Base-by-base conservation (phyloP, 352 stramenopile genomes). In the Globisporangium middletonii region DNA sequence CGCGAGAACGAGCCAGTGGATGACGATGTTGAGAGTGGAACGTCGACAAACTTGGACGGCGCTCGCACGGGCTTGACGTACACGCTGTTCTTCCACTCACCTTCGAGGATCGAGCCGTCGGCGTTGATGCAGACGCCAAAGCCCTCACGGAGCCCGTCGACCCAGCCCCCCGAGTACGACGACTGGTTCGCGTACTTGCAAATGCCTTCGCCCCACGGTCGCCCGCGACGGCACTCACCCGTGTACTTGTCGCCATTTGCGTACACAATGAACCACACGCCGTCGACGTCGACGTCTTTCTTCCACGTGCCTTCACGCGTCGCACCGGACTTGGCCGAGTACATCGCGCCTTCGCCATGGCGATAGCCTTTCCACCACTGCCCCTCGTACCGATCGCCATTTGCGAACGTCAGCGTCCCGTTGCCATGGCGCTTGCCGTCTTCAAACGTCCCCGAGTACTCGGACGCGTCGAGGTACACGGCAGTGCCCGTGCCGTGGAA, bases 141-240 rank as follows among this genome's bases (percentile, higher is more conserved):
- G 3, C 89, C 91, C 65, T 97, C 79, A 50, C 86, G 74, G 18
- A 89, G 62, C 3, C 86, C 88, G 47, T 96, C 73, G 6, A 86
- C 57, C 77, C 79, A 98, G 9, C 67, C 58, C 0, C 95, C 95
- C 2, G 80, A 90, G 61, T 97, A 98, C 13, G 95, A 79, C 54
- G 92, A 83, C 11, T 92, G 92, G 52, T 96, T 96, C 26, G 81
- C 68, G 33, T 97, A 97, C 54, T 96, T 93, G 53, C 91, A 95
- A 0, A 88, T 89, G 1, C 95, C 95, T 56, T 85, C 68, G 11
- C 82, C 82, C 77, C 78, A 88, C 27, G 82, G 76, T 9, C 73
- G 68, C 0, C 79, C 78, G n/a, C 75, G 74, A 16, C 71, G 73
- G 33, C 78, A 86, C 15, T 71, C 60, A 18, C 82, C 82, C 18